These are phyloP conservation scores for Rhynchospora tenuis DNA, from an alignment of 176 grass and related monocot genomes.

Conservation along the genomic window DNA sequence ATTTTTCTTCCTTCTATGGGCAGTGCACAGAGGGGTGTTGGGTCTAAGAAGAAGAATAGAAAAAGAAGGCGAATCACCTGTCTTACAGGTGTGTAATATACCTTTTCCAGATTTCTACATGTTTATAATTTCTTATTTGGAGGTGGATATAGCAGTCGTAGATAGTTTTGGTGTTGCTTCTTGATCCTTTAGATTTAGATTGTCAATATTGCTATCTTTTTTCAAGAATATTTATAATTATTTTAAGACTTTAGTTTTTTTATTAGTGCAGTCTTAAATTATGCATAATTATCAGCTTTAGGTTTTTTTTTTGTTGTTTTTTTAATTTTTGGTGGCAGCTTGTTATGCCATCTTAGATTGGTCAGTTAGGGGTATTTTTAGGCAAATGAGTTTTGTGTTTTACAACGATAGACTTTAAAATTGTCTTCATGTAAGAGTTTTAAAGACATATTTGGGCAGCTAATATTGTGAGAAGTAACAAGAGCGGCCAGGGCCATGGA, in stretches of 20 bases:
- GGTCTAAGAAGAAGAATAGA: constrained; percentile 47
- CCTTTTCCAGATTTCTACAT: background rate
- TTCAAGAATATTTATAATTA: constrained; percentile 8
- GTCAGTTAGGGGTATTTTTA: background rate
- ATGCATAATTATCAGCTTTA: background rate
- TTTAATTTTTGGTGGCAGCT: background rate
- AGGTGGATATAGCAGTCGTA: background rate
- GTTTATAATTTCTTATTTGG: background rate
- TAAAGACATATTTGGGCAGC: background rate
- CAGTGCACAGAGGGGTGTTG: constrained; percentile 27
- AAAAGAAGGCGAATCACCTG: constrained; percentile 55
- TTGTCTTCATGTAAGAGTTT: background rate
- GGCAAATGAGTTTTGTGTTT: background rate
- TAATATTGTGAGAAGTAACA: background rate
- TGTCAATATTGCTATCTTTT: constrained; percentile 7
- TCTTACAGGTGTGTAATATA: constrained; percentile 15
- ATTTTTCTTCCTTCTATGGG: constrained; percentile 26
- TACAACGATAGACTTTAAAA: background rate
- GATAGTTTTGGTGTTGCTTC: background rate
- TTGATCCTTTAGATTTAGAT: background rate
- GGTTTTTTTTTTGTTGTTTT: background rate
- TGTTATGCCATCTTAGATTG: background rate
- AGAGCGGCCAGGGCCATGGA: background rate
- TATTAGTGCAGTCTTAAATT: background rate
- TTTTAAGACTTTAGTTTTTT: background rate